Base-by-base conservation (phyloP, 768 basidiomycete species). In the Mycena metata region DNA sequence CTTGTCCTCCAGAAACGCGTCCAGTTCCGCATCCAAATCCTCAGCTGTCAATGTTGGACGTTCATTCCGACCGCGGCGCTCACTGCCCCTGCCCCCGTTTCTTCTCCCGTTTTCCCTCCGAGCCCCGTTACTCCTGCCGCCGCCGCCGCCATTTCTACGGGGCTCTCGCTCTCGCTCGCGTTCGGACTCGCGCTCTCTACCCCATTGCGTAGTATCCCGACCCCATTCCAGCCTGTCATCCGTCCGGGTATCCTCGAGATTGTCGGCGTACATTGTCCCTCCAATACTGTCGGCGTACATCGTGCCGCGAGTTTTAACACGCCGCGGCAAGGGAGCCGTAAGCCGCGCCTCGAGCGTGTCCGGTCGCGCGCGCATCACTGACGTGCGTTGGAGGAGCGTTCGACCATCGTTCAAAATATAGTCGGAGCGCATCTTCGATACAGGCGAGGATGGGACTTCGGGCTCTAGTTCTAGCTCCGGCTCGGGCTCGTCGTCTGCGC, bases 1-100 rank as follows among this genome's bases (percentile, higher is more conserved):
- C 71, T 82, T 83, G 69, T 84, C 83, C 30, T 87, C 88, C 70
- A 93, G 77, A 78, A 95, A 95, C 17, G 91, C 90, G 36, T 95
- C 94, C 52, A 95, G 81, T 74, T 96, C 94, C 55, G 90, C 92
- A 69, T 96, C 94, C 42, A 96, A 82, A 72, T 95, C 92, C 78
- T 91, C 87, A 75, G 90, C 89, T 0, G 88, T 92, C 78, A 77
- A 84, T 24, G 84, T 81, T 13, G 84, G 82, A 67, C 78, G 75
- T 66, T 76, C 76, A 65, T 82, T 82, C 49, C 85, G 80, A 43
- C 81, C 78, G 63, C 76, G 71, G 33, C 76, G 76, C 69, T 76
- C 80, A 74, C 72, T 79, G 74, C 69, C 70, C 75, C 72, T 69
- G 64, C 73, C 73, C 64, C 73, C 73, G 70, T 59, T 77, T 60